Percentiles rank a stretch among this genome's conserved stretches.
These are phyloP conservation scores for Candida pseudocylindracea DNA, from an alignment of 1,139 yeast genomes.

Conservation along the genomic window DNA sequence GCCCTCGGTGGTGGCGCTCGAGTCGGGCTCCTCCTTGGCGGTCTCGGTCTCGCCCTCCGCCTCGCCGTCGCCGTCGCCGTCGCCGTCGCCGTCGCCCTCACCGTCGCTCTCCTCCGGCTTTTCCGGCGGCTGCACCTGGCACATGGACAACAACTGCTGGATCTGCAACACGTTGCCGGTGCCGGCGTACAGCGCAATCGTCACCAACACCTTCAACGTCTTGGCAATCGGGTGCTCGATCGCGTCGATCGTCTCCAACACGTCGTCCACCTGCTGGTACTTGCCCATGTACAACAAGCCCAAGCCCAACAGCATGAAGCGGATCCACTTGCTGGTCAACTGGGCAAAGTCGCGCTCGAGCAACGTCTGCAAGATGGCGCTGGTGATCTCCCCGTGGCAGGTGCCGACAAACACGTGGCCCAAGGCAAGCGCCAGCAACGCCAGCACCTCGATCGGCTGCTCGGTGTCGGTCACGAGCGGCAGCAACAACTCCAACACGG, in stretches of 20 bases:
- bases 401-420: conserved; percentile 95
- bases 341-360: conserved; percentile 68
- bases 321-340: conserved; percentile 66
- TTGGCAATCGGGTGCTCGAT: conserved; percentile 88
- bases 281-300: conserved; percentile 89
- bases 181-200: conserved; percentile 91
- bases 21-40: conserved; percentile 4
- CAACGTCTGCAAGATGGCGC: conserved; percentile 73
- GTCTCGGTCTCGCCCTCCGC: conserved; percentile 9
- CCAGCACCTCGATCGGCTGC: conserved; percentile 53
- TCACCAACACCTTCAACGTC: conserved; percentile 75
- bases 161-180: conserved; percentile 94
- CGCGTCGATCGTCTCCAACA: conserved; percentile 82
- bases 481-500: conserved; percentile 49
- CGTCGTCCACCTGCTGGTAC: conserved; percentile 89
- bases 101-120: background rate
- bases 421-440: conserved; percentile 76
- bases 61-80: conserved; percentile 16
- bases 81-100: conserved; percentile 14
- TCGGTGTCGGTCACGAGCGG: conserved; percentile 80
- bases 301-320: conserved; percentile 79
- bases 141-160: conserved; percentile 75
- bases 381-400: conserved; percentile 84
- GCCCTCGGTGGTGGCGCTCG: conserved; percentile 20
- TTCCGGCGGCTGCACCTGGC: conserved; percentile 37